Evolutionary conservation across 257 asterid genomes (phyloP).

Genomic region (Osmanthus fragrans): DNA sequence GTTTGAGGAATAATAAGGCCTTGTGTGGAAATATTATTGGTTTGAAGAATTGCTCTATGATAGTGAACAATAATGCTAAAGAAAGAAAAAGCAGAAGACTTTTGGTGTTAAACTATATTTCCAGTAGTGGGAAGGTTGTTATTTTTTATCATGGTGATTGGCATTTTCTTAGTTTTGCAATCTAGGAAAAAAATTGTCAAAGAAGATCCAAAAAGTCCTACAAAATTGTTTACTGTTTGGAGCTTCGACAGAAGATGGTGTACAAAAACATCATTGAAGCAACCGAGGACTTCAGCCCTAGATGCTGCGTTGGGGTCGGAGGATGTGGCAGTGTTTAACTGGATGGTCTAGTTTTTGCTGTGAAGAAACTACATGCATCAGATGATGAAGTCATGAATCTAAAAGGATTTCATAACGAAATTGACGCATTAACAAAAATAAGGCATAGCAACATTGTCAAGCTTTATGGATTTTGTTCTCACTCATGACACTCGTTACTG

Average conservation of each 20-base stretch:
- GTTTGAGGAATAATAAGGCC: constrained; percentile 29
- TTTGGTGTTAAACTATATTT: constrained; percentile 8
- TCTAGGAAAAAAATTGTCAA: not conserved
- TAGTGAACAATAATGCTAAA: not conserved
- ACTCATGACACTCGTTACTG: constrained; percentile 23
- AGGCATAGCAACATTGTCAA: constrained; percentile 40
- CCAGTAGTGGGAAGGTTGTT: constrained; percentile 15
- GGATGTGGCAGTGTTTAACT: constrained; percentile 37
- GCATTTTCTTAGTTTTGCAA: not conserved
- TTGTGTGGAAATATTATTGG: constrained; percentile 31
- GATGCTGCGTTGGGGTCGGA: constrained; percentile 36
- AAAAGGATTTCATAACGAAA: constrained; percentile 31
- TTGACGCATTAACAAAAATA: constrained; percentile 27
- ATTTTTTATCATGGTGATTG: constrained; percentile 17
- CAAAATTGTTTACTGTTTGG: constrained; percentile 19
- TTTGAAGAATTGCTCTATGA: constrained; percentile 28
- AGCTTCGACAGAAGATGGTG: constrained; percentile 29
- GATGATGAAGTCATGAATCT: not conserved
- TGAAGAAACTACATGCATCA: constrained; percentile 30
- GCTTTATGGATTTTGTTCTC: constrained; percentile 39
- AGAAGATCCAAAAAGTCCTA: constrained; percentile 6
- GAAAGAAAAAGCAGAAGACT: not conserved
- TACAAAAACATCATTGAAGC: constrained; percentile 31
- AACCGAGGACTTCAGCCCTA: constrained; percentile 30
- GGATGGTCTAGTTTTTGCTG: constrained; percentile 30